Conservation (phyloP, 352 stramenopile species). For the Phytophthora melonis region DNA sequence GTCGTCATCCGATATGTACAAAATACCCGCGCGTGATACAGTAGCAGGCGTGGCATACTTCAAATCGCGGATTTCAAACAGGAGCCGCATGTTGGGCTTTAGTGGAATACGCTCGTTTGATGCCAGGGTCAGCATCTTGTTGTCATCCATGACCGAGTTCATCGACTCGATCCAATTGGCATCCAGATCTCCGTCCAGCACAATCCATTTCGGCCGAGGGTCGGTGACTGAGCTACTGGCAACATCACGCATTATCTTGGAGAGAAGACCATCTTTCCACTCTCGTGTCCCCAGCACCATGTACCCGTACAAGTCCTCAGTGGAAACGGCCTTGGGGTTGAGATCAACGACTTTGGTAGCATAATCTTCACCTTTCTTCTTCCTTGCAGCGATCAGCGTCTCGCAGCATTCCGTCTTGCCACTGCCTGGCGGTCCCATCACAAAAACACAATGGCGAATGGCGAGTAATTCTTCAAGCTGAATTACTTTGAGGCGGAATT, state of each 20-base stretch:
- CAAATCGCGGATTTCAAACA: slow-evolving; percentile 97
- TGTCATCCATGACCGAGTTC: slow-evolving; percentile 93
- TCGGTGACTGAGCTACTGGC: slow-evolving; percentile 72
- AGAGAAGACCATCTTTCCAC: slow-evolving; percentile 96
- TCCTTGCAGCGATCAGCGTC: slow-evolving; percentile 87
- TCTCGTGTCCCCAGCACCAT: slow-evolving; percentile 95
- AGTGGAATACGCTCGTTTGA: slow-evolving; percentile 97
- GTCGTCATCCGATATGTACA: slow-evolving; percentile 94
- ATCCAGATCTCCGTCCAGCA: slow-evolving; percentile 93
- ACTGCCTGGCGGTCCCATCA: slow-evolving; percentile 94
- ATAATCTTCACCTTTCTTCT: slow-evolving; percentile 72
- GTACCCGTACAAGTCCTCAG: slow-evolving; percentile 96
- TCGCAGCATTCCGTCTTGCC: slow-evolving; percentile 96
- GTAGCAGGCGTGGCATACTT: slow-evolving; percentile 95
- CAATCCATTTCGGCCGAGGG: slow-evolving; percentile 93
- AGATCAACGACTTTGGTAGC: slow-evolving; percentile 88
- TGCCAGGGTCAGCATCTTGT: slow-evolving; percentile 90
- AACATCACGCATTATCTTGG: slow-evolving; percentile 95
- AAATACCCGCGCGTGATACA: slow-evolving; percentile 94
- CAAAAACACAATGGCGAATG: slow-evolving; percentile 96
- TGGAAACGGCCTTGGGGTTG: slow-evolving; percentile 97
- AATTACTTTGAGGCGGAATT: slow-evolving; percentile 95
- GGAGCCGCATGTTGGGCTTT: slow-evolving; percentile 94
- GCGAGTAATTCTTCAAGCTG: slow-evolving; percentile 95
- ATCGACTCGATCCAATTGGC: slow-evolving; percentile 92